These are phyloP conservation scores for Thraustochytrium sp. DNA, from an alignment of 352 stramenopile genomes.

Conservation along the genomic window DNA sequence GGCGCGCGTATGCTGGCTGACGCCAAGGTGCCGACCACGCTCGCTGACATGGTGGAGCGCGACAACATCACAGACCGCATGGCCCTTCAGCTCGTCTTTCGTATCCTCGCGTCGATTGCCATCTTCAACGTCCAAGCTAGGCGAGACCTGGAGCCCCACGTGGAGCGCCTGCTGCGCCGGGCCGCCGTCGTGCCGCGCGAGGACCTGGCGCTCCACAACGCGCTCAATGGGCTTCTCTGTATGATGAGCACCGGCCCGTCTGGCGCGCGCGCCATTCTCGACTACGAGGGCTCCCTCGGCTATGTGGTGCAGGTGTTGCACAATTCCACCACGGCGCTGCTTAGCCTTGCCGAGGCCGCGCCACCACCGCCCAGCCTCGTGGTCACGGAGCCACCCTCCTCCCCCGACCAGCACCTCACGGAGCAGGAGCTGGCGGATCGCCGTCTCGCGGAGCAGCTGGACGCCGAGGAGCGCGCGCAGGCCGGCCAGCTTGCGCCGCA, in stretches of 20 bases:
- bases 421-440: slow-evolving; percentile 18
- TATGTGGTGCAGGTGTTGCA: slow-evolving; percentile 20
- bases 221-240: background rate
- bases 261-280: slow-evolving; percentile 2
- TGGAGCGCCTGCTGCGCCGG: background rate
- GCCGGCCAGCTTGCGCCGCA: no score
- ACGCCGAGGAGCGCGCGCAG: background rate
- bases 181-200: background rate
- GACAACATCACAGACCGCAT: background rate
- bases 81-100: background rate
- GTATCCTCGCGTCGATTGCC: background rate
- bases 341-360: background rate
- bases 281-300: slow-evolving; percentile 6
- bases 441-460: background rate
- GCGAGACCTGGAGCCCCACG: background rate
- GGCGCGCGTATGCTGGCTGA: slow-evolving; percentile 21
- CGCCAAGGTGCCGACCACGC: background rate
- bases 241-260: slow-evolving; percentile 12
- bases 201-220: background rate
- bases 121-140: background rate
- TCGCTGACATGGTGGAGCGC: background rate
- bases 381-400: background rate
- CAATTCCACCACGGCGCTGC: background rate
- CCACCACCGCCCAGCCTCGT: background rate
- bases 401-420: background rate